These are phyloP conservation scores for Scalesia atractyloides DNA, from an alignment of 129 eudicot species.

Conservation along the genomic window DNA sequence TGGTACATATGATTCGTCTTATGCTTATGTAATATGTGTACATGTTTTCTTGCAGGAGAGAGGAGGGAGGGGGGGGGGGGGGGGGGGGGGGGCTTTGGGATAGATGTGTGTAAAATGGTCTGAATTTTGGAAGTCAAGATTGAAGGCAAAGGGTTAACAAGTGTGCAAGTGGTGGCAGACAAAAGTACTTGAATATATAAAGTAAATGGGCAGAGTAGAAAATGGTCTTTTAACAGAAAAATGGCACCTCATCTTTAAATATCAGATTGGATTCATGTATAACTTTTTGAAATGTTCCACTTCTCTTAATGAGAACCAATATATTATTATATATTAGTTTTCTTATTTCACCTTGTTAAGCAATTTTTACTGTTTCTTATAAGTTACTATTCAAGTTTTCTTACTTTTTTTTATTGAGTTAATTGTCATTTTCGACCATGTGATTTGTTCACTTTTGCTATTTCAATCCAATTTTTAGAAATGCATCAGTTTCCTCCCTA, in stretches of 20 bases:
- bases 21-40: neutral
- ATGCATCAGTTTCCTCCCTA: too few species aligned
- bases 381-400: too few species aligned
- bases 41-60: neutral
- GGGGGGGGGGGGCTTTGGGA: neutral
- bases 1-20: slow-evolving; percentile 13
- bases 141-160: slow-evolving; percentile 8
- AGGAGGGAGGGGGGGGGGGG: neutral
- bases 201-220: slow-evolving; percentile 17
- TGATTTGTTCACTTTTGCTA: too few species aligned
- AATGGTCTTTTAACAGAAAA: slow-evolving; percentile 36
- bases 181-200: slow-evolving; percentile 28
- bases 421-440: too few species aligned
- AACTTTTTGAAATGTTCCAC: neutral
- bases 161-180: slow-evolving; percentile 40
- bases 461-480: too few species aligned
- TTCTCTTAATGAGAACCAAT: neutral
- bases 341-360: neutral
- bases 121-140: slow-evolving; percentile 37
- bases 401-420: too few species aligned
- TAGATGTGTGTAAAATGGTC: slow-evolving; percentile 32
- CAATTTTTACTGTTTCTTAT: too few species aligned
- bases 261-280: neutral
- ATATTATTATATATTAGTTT: neutral
- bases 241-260: slow-evolving; percentile 17